Percentiles rank a stretch among this genome's conserved stretches.
These are phyloP conservation scores for Termitomyces sp. DNA, from an alignment of 768 basidiomycete genomes.

Conservation along the genomic window DNA sequence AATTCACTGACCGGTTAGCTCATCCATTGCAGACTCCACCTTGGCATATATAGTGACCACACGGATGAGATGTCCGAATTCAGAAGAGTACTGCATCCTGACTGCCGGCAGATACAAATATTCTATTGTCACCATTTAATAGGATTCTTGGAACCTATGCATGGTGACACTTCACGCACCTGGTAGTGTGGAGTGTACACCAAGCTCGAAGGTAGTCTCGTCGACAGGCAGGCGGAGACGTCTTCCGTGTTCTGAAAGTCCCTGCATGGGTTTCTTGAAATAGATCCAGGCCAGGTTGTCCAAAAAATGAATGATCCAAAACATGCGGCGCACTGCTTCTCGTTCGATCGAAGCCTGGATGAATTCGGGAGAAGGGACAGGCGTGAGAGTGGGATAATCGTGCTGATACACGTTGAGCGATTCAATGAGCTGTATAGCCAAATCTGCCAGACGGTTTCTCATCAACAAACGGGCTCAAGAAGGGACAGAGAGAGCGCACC, in stretches of 20 bases:
- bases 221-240: slow-evolving; percentile 71
- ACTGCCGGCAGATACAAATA: slow-evolving; percentile 62
- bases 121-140: slow-evolving; percentile 35
- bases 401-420: slow-evolving; percentile 59
- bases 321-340: slow-evolving; percentile 75
- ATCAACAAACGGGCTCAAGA: slow-evolving; percentile 15
- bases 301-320: slow-evolving; percentile 71
- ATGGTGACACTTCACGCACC: slow-evolving; percentile 27
- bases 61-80: slow-evolving; percentile 73
- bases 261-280: slow-evolving; percentile 38
- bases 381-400: slow-evolving; percentile 54
- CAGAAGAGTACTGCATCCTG: slow-evolving; percentile 56
- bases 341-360: slow-evolving; percentile 61
- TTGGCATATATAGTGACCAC: slow-evolving; percentile 58
- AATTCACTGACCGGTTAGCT: slow-evolving; percentile 36
- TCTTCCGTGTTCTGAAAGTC: slow-evolving; percentile 37
- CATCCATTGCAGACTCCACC: slow-evolving; percentile 51
- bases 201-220: slow-evolving; percentile 76
- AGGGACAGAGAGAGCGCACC: slow-evolving; percentile 28
- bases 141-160: background rate
- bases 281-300: slow-evolving; percentile 43
- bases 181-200: slow-evolving; percentile 49
- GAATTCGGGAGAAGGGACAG: slow-evolving; percentile 52
- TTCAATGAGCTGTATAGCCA: slow-evolving; percentile 62
- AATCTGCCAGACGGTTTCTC: slow-evolving; percentile 33